A percentile compares a stretch with the other conserved stretches of the same genome.
Conservation (phyloP, 345 rosid genomes). For the Zanthoxylum bungeanum region DNA sequence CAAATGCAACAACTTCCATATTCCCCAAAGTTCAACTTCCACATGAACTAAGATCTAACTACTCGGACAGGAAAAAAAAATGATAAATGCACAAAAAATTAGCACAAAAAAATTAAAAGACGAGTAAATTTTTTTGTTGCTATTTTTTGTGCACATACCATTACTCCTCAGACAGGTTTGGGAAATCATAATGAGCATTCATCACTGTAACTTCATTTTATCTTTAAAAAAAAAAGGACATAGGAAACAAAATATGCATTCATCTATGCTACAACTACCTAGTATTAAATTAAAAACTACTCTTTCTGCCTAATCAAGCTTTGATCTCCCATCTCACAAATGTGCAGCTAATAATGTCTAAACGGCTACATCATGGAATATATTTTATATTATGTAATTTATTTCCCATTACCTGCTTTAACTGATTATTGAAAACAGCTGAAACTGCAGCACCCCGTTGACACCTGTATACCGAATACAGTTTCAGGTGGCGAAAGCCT, state of each 20-base stretch:
- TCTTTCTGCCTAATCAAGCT: constrained; percentile 20
- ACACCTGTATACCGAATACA: constrained; percentile 7
- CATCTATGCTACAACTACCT: constrained; percentile 21
- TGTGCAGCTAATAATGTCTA: background rate
- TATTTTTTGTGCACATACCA: background rate
- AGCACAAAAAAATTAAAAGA: too few relatives aligned
- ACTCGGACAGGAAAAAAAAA: too few relatives aligned
- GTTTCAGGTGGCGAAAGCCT: background rate
- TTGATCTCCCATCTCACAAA: constrained; percentile 7
- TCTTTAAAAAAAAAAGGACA: background rate
- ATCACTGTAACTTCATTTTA: background rate
- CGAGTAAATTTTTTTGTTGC: too few relatives aligned
- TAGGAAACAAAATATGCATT: constrained; percentile 19
- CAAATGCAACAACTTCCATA: background rate
- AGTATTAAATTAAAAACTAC: background rate
- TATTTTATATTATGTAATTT: background rate
- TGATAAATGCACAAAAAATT: background rate
- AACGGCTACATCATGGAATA: constrained; percentile 7
- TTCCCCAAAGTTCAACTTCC: background rate
- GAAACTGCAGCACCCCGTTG: constrained; percentile 7
- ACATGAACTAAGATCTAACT: background rate
- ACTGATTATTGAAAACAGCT: constrained; percentile 13
- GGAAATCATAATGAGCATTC: background rate
- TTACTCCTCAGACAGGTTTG: background rate
- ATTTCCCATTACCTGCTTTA: constrained; percentile 17